Evolutionary conservation across 306 rosid species (phyloP), one percentile per base, ranked within the genome.

Genomic region (Heteromeles arbutifolia): DNA sequence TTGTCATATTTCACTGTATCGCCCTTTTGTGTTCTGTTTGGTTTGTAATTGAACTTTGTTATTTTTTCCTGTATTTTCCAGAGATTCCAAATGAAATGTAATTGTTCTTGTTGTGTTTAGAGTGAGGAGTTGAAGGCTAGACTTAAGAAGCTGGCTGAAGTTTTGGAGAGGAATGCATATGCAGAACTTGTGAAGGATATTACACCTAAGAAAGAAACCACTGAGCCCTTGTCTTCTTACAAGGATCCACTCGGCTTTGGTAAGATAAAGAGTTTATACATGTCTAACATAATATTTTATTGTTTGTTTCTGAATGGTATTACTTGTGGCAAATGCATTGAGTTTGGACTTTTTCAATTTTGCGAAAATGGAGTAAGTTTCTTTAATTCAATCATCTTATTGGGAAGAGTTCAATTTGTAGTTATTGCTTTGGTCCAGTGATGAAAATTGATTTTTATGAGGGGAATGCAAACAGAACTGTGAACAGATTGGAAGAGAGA

Each of bases 161-260:
- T 87, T 52, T 90, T 92, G 13, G 98, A 91, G 85, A 90, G 96
- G 88, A 90, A 87, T 24, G 98, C 85, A 3, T 94, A 91, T 86
- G 80, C 88, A 52, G 98, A 90, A 76, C 94, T 91, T 59, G 97
- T 93, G 72, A 91, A 91, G 83, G 92, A 93, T 76, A 86, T 93
- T 70, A 73, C 90, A 8, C 94, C 89, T 1, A 75, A 71, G 76
- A 74, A 87, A 71, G 86, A 79, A 34, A 62, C 26, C n/a, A 64
- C 72, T 3, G 97, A 93, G 72, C 97, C 96, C 21, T 93, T 93
- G 84, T 93, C 98, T 64, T 90, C 94, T 74, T 93, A 91, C 89
- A 94, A 91, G 83, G 98, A 91, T 82, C 96, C 90, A 69, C 74
- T 93, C 31, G 97, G 97, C 53, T 90, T 91, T 45, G 96, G 96